phyloP scores from a whole-genome alignment of 352 stramenopile species.

The Pythium scleroteichum region DNA sequence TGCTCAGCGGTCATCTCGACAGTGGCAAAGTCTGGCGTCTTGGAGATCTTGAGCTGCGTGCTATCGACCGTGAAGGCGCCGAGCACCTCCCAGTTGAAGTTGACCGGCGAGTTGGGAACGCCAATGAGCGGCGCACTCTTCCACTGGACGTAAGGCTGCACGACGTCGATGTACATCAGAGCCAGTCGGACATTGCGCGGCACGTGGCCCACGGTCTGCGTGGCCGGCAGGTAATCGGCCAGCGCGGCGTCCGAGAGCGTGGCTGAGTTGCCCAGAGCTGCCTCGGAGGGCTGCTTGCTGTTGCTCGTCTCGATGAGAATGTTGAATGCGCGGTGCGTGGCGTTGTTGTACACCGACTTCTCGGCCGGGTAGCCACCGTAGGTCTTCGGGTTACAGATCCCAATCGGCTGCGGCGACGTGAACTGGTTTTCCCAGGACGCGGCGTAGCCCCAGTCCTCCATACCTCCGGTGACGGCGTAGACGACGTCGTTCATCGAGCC shows the following conservation, averaged over 20 bases:
- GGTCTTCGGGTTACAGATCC: conserved; percentile 77
- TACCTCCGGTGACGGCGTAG: conserved; percentile 93
- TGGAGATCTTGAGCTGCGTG: conserved; percentile 57
- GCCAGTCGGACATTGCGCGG: conserved; percentile 92
- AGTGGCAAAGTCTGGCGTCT: conserved; percentile 27
- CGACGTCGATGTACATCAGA: conserved; percentile 91
- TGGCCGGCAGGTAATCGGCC: conserved; percentile 39
- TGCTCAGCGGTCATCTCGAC: conserved; percentile 39
- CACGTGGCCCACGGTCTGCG: conserved; percentile 87
- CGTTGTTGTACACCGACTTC: conserved; percentile 92
- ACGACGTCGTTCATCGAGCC: conserved; percentile 94
- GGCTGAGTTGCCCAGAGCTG: conserved; percentile 66
- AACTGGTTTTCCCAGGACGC: conserved; percentile 75
- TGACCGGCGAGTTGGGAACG: conserved; percentile 13
- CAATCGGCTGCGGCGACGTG: conserved; percentile 43
- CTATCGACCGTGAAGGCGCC: conserved; percentile 62
- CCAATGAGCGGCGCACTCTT: conserved; percentile 30
- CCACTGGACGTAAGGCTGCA: conserved; percentile 91
- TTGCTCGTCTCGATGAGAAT: conserved; percentile 94
- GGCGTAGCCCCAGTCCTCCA: conserved; percentile 97
- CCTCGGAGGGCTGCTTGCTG: conserved; percentile 72
- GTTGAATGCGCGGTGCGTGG: conserved; percentile 91
- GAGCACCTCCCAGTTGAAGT: conserved; percentile 59
- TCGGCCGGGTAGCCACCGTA: conserved; percentile 83
- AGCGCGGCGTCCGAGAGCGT: conserved; percentile 48